Conservation (phyloP, 768 basidiomycete genomes). For the Rhizopogon vulgaris region DNA sequence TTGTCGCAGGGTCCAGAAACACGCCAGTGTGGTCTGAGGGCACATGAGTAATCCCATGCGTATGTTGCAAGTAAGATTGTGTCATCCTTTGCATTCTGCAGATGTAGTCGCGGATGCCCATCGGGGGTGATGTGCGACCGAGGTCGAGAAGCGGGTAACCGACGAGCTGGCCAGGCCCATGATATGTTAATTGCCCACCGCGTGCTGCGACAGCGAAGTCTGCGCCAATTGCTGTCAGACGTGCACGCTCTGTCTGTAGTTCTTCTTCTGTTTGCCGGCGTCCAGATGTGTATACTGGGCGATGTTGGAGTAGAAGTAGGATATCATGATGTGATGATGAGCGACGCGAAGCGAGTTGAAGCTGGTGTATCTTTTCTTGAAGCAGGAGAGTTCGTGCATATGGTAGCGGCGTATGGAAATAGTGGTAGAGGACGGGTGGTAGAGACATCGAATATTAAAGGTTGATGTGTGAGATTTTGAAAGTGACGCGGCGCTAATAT, state of each 20-base stretch:
- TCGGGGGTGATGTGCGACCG: conserved; percentile 65
- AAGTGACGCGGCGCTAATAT: background rate
- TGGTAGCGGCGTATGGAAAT: conserved; percentile 72
- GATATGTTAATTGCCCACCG: conserved; percentile 94
- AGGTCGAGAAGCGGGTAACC: conserved; percentile 94
- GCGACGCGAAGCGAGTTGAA: conserved; percentile 55
- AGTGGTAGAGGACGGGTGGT: conserved; percentile 70
- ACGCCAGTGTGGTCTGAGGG: conserved; percentile 86
- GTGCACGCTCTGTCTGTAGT: conserved; percentile 50
- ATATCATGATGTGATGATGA: conserved; percentile 48
- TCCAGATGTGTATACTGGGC: conserved; percentile 94
- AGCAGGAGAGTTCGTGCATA: conserved; percentile 63
- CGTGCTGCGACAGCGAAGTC: conserved; percentile 79
- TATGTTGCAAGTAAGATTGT: conserved; percentile 51
- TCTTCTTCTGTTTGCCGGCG: conserved; percentile 69
- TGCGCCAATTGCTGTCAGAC: conserved; percentile 75
- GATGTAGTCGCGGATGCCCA: conserved; percentile 76
- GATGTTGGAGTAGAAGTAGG: conserved; percentile 80
- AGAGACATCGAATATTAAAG: conserved; percentile 20
- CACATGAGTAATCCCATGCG: conserved; percentile 50
- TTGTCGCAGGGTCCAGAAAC: conserved; percentile 73
- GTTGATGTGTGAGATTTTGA: too few relatives aligned
- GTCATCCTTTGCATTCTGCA: conserved; percentile 74
- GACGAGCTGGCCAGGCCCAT: conserved; percentile 95
- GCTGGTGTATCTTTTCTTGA: conserved; percentile 64